Evolutionary conservation across 2,329 filamentous ascomycete genomes (phyloP).

Genomic region (Aspergillus amoenus): DNA sequence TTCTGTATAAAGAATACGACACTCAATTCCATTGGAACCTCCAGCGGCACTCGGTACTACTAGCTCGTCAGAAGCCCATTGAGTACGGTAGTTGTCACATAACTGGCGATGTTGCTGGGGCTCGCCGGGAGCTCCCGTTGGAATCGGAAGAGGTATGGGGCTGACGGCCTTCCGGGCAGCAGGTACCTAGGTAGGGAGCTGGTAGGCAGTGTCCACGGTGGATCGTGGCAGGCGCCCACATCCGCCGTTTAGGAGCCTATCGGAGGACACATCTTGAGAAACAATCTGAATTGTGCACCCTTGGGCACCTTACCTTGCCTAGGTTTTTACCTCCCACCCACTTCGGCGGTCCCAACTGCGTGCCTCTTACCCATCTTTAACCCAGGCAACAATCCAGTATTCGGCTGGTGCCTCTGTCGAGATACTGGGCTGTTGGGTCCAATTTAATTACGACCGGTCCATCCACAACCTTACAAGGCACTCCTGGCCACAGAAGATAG

Average conservation of each 20-base stretch:
- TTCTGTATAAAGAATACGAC: background rate
- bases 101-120: no score
- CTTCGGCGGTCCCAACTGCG: no score
- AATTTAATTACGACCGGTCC: background rate
- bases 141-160: no score
- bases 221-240: background rate
- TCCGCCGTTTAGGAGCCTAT: background rate
- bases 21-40: background rate
- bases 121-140: no score
- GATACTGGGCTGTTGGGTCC: background rate
- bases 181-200: no score
- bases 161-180: no score
- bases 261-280: background rate
- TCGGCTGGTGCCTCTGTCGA: slow-evolving; percentile 1
- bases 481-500: background rate
- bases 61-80: background rate
- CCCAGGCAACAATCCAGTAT: background rate
- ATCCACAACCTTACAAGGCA: background rate
- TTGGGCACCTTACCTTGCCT: no score
- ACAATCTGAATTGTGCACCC: background rate
- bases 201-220: background rate
- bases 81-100: background rate
- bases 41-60: background rate
- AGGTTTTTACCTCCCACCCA: no score
- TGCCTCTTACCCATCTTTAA: background rate